These are phyloP conservation scores for Brassica cretica DNA, from an alignment of 345 rosid species.

Conservation along the genomic window DNA sequence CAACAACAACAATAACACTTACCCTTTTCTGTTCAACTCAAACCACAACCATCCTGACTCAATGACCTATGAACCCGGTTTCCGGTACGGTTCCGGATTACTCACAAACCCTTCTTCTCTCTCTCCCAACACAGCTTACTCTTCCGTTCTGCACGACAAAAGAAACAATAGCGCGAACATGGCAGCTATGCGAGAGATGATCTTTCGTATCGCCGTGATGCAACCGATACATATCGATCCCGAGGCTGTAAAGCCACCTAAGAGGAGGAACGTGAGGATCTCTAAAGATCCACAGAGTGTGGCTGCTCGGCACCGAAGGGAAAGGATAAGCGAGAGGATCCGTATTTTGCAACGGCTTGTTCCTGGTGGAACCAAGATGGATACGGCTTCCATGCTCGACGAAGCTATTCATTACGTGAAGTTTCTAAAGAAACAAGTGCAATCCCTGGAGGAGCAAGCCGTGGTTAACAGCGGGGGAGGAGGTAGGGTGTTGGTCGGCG, in stretches of 20 bases:
- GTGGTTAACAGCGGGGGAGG: slow-evolving; percentile 43
- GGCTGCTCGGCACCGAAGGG: slow-evolving; percentile 87
- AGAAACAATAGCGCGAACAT: slow-evolving; percentile 45
- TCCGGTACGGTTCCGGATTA: slow-evolving; percentile 33
- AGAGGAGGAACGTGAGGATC: slow-evolving; percentile 81
- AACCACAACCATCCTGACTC: slow-evolving; percentile 36
- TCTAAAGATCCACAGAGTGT: slow-evolving; percentile 96
- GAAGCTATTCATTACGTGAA: slow-evolving; percentile 93
- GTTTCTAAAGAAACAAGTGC: slow-evolving; percentile 84
- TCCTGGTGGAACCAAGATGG: slow-evolving; percentile 99
- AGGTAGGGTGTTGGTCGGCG: slow-evolving; percentile 35
- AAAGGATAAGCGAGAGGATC: slow-evolving; percentile 83
- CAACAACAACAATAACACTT: slow-evolving; percentile 33
- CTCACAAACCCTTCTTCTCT: slow-evolving; percentile 28
- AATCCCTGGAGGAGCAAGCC: slow-evolving; percentile 68
- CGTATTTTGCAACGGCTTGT: slow-evolving; percentile 91
- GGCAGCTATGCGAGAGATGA: slow-evolving; percentile 86
- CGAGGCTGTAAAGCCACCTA: slow-evolving; percentile 80
- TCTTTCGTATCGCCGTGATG: slow-evolving; percentile 83
- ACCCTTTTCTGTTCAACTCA: slow-evolving; percentile 30
- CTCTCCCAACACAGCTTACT: slow-evolving; percentile 28
- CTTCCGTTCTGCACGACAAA: slow-evolving; percentile 38
- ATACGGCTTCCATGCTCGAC: slow-evolving; percentile 91
- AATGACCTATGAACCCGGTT: slow-evolving; percentile 29
- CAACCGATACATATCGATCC: slow-evolving; percentile 87